Evolutionary conservation across 257 asterid genomes (phyloP).

Genomic region (Coffea eugenioides): DNA sequence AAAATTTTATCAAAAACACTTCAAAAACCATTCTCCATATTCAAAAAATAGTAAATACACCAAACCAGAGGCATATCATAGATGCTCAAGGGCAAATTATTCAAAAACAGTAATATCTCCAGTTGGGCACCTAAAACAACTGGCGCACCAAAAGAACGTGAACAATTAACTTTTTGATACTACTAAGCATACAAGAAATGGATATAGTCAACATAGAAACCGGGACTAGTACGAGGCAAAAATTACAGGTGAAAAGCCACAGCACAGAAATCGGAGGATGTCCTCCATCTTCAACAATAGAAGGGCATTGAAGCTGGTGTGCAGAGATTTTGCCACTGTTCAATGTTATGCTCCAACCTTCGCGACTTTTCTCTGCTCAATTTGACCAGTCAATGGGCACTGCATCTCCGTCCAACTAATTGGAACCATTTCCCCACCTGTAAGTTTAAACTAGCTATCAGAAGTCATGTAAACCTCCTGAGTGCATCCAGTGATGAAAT

Average conservation of each 20-base stretch:
- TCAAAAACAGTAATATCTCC: not conserved
- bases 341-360: conserved; percentile 49
- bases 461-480: not conserved
- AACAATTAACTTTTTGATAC: no score
- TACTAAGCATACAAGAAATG: no score
- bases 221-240: not conserved
- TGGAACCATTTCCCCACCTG: conserved; percentile 89
- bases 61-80: no score
- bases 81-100: no score
- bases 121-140: no score
- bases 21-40: no score
- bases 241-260: not conserved
- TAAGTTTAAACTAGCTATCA: not conserved
- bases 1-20: no score
- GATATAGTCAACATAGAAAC: not conserved
- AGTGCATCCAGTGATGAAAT: not conserved
- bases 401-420: conserved; percentile 98
- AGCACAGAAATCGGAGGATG: not conserved
- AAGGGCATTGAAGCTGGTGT: no score
- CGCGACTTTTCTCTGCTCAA: conserved; percentile 88
- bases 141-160: not conserved
- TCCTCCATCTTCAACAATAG: not conserved
- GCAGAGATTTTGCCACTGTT: not conserved
- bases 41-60: no score
- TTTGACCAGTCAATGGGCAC: conserved; percentile 84